A percentile compares a stretch with the other conserved stretches of the same genome.
phyloP scores from a whole-genome alignment of 805 yeast species.

The Ogataea trehalophila region DNA sequence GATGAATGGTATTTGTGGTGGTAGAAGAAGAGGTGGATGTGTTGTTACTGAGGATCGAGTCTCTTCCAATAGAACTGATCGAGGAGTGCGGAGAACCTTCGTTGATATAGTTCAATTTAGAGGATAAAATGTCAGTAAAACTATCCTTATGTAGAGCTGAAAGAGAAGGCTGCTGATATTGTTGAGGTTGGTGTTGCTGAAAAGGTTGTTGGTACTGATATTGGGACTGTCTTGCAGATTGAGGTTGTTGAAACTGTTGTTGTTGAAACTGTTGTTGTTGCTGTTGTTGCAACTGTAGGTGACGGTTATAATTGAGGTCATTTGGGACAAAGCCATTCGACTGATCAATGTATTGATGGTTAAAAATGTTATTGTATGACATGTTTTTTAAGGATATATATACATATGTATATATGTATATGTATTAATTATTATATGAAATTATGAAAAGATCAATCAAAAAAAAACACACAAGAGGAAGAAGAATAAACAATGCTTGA shows the following conservation, averaged over 20 bases:
- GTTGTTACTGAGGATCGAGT: constrained; percentile 19
- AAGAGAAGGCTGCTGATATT: constrained; percentile 8
- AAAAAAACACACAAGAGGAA: no score
- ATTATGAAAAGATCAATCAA: no score
- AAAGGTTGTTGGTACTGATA: constrained; percentile 3
- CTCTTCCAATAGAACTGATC: constrained; percentile 26
- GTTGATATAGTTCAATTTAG: constrained; percentile 12
- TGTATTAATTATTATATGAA: no score
- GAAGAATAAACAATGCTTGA: no score
- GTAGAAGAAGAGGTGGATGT: background rate
- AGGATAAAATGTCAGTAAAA: constrained; percentile 17
- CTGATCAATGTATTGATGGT: constrained; percentile 1
- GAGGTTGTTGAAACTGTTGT: constrained; percentile 1
- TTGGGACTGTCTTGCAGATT: constrained; percentile 1
- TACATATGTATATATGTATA: no score
- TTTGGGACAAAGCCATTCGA: background rate
- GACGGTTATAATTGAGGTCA: background rate
- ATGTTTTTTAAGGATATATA: background rate
- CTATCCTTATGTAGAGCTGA: constrained; percentile 10
- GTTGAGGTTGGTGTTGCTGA: constrained; percentile 9
- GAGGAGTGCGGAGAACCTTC: constrained; percentile 30
- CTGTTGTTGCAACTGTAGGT: background rate
- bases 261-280: background rate
- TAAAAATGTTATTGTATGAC: background rate
- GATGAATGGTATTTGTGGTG: background rate